A percentile compares a stretch with the other conserved stretches of the same genome.
Evolutionary conservation across 192 early-diverging fungal species (phyloP).

Genomic region (Backusella sp.): DNA sequence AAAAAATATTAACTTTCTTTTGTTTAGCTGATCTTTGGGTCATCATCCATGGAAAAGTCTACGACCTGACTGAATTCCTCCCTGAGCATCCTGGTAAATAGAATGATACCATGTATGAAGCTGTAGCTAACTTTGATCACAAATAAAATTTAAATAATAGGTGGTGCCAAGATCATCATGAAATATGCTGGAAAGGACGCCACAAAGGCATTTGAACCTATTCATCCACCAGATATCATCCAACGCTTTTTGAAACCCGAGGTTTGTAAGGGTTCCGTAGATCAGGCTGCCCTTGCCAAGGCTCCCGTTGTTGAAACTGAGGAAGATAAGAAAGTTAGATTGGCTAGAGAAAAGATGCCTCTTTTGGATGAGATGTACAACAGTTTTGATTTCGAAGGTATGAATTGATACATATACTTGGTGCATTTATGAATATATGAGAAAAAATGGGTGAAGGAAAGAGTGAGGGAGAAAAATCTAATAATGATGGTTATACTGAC

Average conservation of each 20-base stretch:
- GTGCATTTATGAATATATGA: background rate
- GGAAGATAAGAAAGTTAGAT: slow-evolving; percentile 32
- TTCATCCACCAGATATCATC: slow-evolving; percentile 71
- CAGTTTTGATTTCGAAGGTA: slow-evolving; percentile 68
- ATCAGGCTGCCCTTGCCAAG: slow-evolving; percentile 34
- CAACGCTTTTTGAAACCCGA: slow-evolving; percentile 45
- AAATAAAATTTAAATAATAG: background rate
- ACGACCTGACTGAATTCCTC: slow-evolving; percentile 60
- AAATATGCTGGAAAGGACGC: slow-evolving; percentile 70
- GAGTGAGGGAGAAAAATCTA: background rate
- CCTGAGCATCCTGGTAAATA: slow-evolving; percentile 54
- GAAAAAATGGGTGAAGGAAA: background rate
- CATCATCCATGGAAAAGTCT: slow-evolving; percentile 62
- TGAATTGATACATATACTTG: background rate
- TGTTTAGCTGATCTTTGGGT: slow-evolving; percentile 52
- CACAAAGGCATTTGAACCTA: slow-evolving; percentile 60
- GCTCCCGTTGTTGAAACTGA: slow-evolving; percentile 32
- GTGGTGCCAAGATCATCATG: slow-evolving; percentile 54
- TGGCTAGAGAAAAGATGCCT: slow-evolving; percentile 48
- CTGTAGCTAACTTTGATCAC: background rate
- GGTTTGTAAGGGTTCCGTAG: slow-evolving; percentile 54
- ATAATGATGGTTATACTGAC: background rate
- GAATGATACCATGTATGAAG: background rate
- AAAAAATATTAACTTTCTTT: background rate
- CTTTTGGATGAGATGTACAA: slow-evolving; percentile 60